Conservation (phyloP, 352 stramenopile genomes). For the Halophytophthora batemanensis region DNA sequence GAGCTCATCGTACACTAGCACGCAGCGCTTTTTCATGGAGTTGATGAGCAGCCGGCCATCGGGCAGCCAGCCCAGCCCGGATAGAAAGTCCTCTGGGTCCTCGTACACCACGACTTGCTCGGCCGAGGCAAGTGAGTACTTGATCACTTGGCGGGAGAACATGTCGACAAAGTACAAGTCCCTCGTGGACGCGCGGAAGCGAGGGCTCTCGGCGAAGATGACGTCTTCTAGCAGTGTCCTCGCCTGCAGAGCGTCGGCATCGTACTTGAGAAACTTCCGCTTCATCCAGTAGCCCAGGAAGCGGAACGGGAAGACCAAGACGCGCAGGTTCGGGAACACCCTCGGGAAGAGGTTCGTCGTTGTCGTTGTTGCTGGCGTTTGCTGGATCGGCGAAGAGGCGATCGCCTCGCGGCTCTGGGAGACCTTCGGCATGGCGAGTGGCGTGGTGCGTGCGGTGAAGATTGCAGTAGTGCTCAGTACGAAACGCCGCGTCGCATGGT, state of each 20-base stretch:
- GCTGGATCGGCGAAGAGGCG: background rate
- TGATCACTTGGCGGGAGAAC: constrained; percentile 52
- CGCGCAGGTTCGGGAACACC: constrained; percentile 25
- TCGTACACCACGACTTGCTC: constrained; percentile 40
- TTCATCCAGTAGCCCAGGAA: constrained; percentile 33
- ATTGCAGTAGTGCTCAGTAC: too few relatives aligned
- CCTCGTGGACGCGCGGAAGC: constrained; percentile 45
- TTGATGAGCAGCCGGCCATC: constrained; percentile 58
- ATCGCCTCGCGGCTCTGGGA: constrained; percentile 1
- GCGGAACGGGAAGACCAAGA: constrained; percentile 30
- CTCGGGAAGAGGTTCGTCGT: constrained; percentile 26
- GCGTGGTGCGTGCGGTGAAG: too few relatives aligned
- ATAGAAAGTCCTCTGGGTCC: constrained; percentile 43
- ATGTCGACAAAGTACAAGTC: constrained; percentile 71
- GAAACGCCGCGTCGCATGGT: too few relatives aligned
- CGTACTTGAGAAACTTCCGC: constrained; percentile 18
- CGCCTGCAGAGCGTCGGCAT: constrained; percentile 13
- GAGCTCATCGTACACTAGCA: constrained; percentile 39
- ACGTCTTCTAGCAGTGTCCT: constrained; percentile 23
- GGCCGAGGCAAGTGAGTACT: constrained; percentile 45
- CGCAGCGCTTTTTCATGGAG: constrained; percentile 41
- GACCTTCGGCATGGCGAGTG: too few relatives aligned
- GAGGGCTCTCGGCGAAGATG: constrained; percentile 55
- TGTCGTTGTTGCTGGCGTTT: constrained; percentile 1
- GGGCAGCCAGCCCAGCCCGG: constrained; percentile 58